phyloP scores from a whole-genome alignment of 2,329 filamentous ascomycete genomes.

The Pyrenophora teres region DNA sequence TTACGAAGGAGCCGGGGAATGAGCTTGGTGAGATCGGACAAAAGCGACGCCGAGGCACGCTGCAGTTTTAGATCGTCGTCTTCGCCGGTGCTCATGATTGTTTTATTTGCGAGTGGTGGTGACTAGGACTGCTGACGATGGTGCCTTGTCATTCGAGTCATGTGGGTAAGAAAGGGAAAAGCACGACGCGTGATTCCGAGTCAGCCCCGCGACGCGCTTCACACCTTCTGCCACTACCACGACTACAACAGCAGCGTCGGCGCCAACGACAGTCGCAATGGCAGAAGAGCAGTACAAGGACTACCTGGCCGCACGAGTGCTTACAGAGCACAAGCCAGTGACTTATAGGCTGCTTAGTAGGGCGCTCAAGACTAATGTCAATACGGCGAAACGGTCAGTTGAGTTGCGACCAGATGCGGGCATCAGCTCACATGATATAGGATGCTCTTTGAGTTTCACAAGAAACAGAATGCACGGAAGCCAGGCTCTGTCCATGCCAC shows the following conservation, averaged over 20 bases:
- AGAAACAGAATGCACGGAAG: constrained; percentile 74
- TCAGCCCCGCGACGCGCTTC: constrained; percentile 31
- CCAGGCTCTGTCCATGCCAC: constrained; percentile 82
- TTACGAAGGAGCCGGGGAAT: constrained; percentile 48
- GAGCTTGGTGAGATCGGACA: constrained; percentile 38
- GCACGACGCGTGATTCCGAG: constrained; percentile 37
- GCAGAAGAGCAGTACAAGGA: constrained; percentile 66
- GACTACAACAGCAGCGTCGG: background rate
- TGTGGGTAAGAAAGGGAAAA: constrained; percentile 4
- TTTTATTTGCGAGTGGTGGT: constrained; percentile 1
- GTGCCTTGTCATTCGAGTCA: constrained; percentile 35
- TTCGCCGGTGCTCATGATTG: constrained; percentile 46
- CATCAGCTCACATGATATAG: constrained; percentile 51
- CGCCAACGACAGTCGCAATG: constrained; percentile 35
- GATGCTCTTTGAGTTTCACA: constrained; percentile 86
- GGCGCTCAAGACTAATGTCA: constrained; percentile 80
- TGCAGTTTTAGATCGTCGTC: constrained; percentile 54
- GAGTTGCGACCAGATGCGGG: background rate
- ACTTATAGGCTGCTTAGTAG: constrained; percentile 87
- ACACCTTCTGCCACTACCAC: constrained; percentile 7
- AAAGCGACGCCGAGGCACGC: constrained; percentile 47
- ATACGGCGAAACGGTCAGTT: constrained; percentile 82
- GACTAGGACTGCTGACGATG: background rate
- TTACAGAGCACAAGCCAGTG: constrained; percentile 76
- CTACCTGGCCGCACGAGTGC: constrained; percentile 74